Evolutionary conservation across 2,329 filamentous ascomycete genomes (phyloP), one percentile per base, ranked within the genome.

Genomic region (Teratosphaeria nubilosa): DNA sequence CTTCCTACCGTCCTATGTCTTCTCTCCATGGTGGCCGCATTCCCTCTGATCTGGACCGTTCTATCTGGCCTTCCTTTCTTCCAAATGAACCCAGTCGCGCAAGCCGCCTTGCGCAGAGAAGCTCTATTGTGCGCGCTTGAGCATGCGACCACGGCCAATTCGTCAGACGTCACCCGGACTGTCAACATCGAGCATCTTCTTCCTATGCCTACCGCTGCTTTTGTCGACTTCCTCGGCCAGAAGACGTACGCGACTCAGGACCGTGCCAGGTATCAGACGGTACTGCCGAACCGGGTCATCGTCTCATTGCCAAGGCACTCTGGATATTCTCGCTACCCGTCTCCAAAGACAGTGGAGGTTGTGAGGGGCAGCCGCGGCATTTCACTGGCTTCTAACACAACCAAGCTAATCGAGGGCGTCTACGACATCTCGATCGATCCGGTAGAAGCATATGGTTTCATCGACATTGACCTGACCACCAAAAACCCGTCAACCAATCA

Each of bases 321-420:
- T 30, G 25, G 52, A 1, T 30, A 31, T 16, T 53, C 34, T 34
- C 14, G 20, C 37, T 22, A 22, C 34, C 53, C 20, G 14, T n/a
- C 25, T 13, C 37, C 53, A 30, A 51, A 48, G 25, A 30, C 51
- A 16, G 48, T 56, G 6, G 41, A 53, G 11, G 55, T 54, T 10
- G 30, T 13, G 27, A 51, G 32, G 16, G 56, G 58, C 51, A 61
- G 57, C 13, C 52, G 51, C 22, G 32, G 55, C 16, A 37, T 69
- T 13, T 48, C 50, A 6, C 62, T 64, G 62, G 64, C 64, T 50
- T 45, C 24, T 3, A 45, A 45, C 1, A 58, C 60, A 20, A 66
- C 62, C n/a, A 62, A 63, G 59, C 61, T 70, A 32, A 66, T 70
- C 51, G 60, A 66, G 16, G 68, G 69, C 25, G 64, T 70, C 27